phyloP scores from a whole-genome alignment of 2,329 filamentous ascomycete genomes.

The Plenodomus biglobosus region DNA sequence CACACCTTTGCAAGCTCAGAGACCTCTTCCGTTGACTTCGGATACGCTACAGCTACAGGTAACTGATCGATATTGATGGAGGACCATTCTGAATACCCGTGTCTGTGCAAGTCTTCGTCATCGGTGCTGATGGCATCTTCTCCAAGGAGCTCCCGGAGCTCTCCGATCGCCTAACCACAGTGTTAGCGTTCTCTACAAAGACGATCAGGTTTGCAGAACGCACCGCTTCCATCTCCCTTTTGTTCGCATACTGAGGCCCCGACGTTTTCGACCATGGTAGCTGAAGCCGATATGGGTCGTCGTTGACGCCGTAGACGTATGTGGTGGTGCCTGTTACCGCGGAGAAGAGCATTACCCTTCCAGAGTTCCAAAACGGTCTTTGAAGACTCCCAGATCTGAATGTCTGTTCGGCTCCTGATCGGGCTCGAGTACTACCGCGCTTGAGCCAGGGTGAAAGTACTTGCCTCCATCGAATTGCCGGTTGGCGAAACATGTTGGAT shows the following conservation, averaged over 20 bases:
- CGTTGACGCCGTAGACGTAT: slow-evolving; percentile 53
- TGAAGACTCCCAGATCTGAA: slow-evolving; percentile 20
- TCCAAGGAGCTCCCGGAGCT: slow-evolving; percentile 56
- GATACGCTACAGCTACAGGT: slow-evolving; percentile 67
- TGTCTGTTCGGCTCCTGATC: slow-evolving; percentile 28
- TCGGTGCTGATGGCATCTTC: slow-evolving; percentile 65
- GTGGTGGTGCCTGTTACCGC: slow-evolving; percentile 55
- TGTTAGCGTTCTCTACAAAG: slow-evolving; percentile 2
- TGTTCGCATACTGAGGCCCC: slow-evolving; percentile 51
- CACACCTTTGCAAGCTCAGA: slow-evolving; percentile 69
- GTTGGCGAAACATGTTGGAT: slow-evolving; percentile 39
- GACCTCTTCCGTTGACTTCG: slow-evolving; percentile 65
- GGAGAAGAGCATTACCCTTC: slow-evolving; percentile 52
- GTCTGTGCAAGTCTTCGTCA: slow-evolving; percentile 62
- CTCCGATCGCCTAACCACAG: slow-evolving; percentile 54
- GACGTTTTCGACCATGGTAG: slow-evolving; percentile 28
- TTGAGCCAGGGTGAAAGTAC: slow-evolving; percentile 32
- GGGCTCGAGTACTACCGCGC: slow-evolving; percentile 29
- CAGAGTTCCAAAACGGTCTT: slow-evolving; percentile 51
- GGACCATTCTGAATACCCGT: slow-evolving; percentile 72
- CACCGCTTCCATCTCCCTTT: slow-evolving; percentile 56
- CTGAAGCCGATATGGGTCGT: slow-evolving; percentile 36
- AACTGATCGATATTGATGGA: slow-evolving; percentile 65
- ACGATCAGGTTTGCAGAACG: neutral
- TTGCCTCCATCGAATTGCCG: slow-evolving; percentile 31